These are phyloP conservation scores for Gastrodia elata DNA, from an alignment of 106 monocot species.

Conservation along the genomic window DNA sequence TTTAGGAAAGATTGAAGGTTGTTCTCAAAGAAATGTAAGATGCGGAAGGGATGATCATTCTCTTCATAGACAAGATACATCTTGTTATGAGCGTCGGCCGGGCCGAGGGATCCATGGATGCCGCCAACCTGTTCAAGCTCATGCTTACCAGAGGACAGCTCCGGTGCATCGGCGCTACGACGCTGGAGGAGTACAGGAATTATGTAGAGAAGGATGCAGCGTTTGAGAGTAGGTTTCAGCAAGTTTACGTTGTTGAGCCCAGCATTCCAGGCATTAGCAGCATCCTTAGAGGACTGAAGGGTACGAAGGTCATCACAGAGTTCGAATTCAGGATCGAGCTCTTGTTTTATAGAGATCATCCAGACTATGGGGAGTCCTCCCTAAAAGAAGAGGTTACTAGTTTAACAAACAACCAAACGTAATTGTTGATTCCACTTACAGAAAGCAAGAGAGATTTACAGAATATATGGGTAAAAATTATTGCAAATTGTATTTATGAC, in stretches of 20 bases:
- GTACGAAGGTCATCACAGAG: conserved; percentile 65
- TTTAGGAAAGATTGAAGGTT: conserved; percentile 57
- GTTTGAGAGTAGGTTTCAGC: conserved; percentile 49
- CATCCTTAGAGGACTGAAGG: conserved; percentile 51
- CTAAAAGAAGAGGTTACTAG: too few species aligned
- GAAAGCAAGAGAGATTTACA: too few species aligned
- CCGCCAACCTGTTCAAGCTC: conserved; percentile 54
- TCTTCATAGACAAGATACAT: conserved; percentile 71
- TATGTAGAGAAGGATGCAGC: conserved; percentile 66
- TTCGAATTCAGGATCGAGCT: conserved; percentile 53
- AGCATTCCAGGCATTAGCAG: conserved; percentile 39
- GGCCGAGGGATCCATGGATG: conserved; percentile 62
- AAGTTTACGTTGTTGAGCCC: conserved; percentile 56
- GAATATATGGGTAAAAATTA: too few species aligned
- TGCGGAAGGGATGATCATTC: conserved; percentile 53
- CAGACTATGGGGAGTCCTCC: too few species aligned
- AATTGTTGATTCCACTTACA: too few species aligned
- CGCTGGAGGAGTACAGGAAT: conserved; percentile 58
- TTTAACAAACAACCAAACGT: too few species aligned
- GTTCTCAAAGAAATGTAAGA: conserved; percentile 67
- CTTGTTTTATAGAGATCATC: too few species aligned
- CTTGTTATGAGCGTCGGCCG: conserved; percentile 53
- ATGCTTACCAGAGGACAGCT: conserved; percentile 58
- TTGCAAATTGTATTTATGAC: too few species aligned
- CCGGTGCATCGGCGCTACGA: conserved; percentile 60